Base-by-base conservation (phyloP, 139 green algal species). In the Pseudopediastrum boryanum region DNA sequence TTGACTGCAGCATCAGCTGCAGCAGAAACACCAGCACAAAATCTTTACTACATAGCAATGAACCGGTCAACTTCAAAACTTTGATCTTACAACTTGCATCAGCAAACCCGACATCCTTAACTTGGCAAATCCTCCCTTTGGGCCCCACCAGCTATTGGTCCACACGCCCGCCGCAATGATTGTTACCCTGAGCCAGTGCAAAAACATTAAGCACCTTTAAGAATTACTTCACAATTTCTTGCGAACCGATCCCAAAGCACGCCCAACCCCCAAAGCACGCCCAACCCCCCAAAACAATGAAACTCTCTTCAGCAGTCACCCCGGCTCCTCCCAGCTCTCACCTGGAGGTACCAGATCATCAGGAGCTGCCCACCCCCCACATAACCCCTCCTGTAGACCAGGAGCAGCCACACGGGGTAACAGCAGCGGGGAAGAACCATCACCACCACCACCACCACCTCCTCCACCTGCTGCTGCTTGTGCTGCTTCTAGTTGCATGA, bases 361-460 rank as follows among this genome's bases (percentile, higher is more conserved):
- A 29, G 43, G 63, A 9, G 69, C 16, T 2, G 63, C 64, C 88
- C 85, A 89, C 4, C 70, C 79, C 16, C 89, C 89, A 82, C 93
- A 93, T 62, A 86, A n/a, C 13, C 88, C 88, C 0, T 51, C 44
- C 21, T 10, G 48, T 75, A 93, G 79, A 3, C 90, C 90, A 12
- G 90, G 90, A 1, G 85, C 75, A 38, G 51, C 21, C n/a, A 79
- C 76, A 16, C 68, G 56, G 36, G 81, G 71, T 62, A 70, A 39
- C 65, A 72, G 36, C 41, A 33, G 13, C 4, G 39, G 16, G 27
- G 42, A 23, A 19, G 1, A 16, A 51, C 2, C 0, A 66, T 35
- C 69, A 77, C 23, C 68, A 65, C n/a, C 41, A 61, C 27, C 41
- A 38, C 52, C 31, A 31, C 48, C 23, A 46, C 42, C 31, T 2